Conservation (phyloP, 2,329 filamentous ascomycete species). For the Aspergillus sp. region DNA sequence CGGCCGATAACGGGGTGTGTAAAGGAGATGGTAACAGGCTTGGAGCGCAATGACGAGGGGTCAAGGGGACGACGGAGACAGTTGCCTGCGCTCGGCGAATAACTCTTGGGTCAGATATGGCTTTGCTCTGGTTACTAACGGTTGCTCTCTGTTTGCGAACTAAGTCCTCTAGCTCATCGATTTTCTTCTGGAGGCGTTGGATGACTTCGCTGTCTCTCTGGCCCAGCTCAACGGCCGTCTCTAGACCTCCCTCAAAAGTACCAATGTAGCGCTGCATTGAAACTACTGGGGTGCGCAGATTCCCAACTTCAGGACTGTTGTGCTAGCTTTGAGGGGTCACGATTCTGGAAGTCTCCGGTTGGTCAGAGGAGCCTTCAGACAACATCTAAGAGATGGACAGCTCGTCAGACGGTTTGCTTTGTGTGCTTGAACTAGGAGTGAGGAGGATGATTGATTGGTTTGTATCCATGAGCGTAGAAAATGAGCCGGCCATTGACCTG, state of each 20-base stretch:
- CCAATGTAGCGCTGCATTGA: not conserved
- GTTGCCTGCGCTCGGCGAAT: constrained; percentile 8
- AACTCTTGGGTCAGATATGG: constrained; percentile 23
- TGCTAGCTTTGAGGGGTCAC: not conserved
- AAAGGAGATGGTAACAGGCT: constrained; percentile 4
- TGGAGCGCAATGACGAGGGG: constrained; percentile 1
- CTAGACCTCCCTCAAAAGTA: not conserved
- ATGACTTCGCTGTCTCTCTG: constrained; percentile 1
- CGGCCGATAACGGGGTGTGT: constrained; percentile 5
- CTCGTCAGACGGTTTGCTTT: not conserved
- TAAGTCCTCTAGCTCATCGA: constrained; percentile 17
- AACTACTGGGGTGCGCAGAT: not conserved
- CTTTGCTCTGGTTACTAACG: constrained; percentile 25
- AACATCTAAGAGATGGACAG: not conserved
- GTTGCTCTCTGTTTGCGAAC: constrained; percentile 21
- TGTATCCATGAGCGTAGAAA: not conserved
- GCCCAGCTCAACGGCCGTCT: not conserved
- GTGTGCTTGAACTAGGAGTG: too few species aligned
- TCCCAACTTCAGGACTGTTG: not conserved
- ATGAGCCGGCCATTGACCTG: too few species aligned
- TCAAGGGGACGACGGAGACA: constrained; percentile 8
- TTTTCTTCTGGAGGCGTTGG: constrained; percentile 7
- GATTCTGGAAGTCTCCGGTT: not conserved
- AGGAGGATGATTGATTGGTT: not conserved
- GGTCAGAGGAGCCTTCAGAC: not conserved